phyloP scores from a whole-genome alignment of 2,329 filamentous ascomycete genomes.

The Botrytis elliptica region DNA sequence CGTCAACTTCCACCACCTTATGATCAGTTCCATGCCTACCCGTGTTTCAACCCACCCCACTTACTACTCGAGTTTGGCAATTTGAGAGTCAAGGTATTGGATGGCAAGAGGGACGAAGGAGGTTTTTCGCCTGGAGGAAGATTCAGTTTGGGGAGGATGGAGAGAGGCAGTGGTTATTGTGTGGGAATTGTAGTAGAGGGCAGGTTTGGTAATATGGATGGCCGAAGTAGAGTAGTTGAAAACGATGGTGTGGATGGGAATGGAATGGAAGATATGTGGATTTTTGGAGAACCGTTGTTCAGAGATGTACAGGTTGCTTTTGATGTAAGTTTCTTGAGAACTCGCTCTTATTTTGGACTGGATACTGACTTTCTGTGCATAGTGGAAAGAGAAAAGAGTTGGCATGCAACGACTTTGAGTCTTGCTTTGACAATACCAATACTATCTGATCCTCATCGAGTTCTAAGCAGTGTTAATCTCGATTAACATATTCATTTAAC shows the following conservation, averaged over 20 bases:
- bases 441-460: not conserved
- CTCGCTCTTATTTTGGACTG: fast-evolving
- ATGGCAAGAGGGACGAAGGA: constrained; percentile 25
- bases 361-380: not conserved
- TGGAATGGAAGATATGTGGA: constrained; percentile 29
- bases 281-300: constrained; percentile 34
- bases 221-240: not conserved
- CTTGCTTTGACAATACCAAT: not conserved
- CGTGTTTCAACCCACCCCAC: constrained; percentile 29
- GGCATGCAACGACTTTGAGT: constrained; percentile 18
- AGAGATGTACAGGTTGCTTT: constrained; percentile 32
- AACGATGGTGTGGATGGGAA: constrained; percentile 13
- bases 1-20: constrained; percentile 26
- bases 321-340: constrained; percentile 24
- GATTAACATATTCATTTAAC: not conserved
- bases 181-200: constrained; percentile 30
- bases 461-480: not conserved
- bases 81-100: constrained; percentile 26
- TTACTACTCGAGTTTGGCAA: constrained; percentile 29
- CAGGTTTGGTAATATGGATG: constrained; percentile 21
- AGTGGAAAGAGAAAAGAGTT: constrained; percentile 21
- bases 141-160: constrained; percentile 29
- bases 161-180: constrained; percentile 30
- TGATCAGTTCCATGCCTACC: constrained; percentile 32
- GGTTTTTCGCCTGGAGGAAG: constrained; percentile 26